Conservation (phyloP, 768 basidiomycete genomes). For the Tephrocybe sp. region DNA sequence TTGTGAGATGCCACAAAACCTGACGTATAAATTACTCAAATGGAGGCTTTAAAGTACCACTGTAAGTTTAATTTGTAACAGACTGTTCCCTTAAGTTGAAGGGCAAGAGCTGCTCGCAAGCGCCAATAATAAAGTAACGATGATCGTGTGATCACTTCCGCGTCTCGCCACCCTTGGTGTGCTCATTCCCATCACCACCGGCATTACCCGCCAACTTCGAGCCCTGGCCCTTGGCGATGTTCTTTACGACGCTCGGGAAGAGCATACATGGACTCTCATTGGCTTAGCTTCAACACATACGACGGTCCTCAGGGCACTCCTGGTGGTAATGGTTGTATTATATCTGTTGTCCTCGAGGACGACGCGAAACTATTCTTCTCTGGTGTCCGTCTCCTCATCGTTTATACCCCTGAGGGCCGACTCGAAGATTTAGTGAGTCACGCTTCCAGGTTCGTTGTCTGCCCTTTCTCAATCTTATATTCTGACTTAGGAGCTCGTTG, state of each 20-base stretch:
- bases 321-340: conserved; percentile 1
- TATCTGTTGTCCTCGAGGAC: conserved; percentile 9
- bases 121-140: conserved; percentile 51
- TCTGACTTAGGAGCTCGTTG: not conserved
- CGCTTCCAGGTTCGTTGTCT: not conserved
- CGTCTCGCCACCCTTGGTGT: too few relatives aligned
- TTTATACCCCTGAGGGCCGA: not conserved
- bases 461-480: not conserved
- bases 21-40: conserved; percentile 10
- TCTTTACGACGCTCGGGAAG: not conserved
- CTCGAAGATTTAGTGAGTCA: not conserved
- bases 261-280: conserved; percentile 6
- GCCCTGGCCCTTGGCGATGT: not conserved
- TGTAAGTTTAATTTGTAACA: conserved; percentile 42
- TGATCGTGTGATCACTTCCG: too few relatives aligned
- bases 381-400: conserved; percentile 6
- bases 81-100: conserved; percentile 46
- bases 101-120: conserved; percentile 43
- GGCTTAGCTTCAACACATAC: conserved; percentile 8
- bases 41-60: not conserved
- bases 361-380: not conserved
- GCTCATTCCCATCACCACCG: too few relatives aligned
- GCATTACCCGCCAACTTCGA: too few relatives aligned
- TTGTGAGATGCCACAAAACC: conserved; percentile 53
- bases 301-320: not conserved